Conservation (phyloP, 805 yeast species). For the Pichia scutulata region DNA sequence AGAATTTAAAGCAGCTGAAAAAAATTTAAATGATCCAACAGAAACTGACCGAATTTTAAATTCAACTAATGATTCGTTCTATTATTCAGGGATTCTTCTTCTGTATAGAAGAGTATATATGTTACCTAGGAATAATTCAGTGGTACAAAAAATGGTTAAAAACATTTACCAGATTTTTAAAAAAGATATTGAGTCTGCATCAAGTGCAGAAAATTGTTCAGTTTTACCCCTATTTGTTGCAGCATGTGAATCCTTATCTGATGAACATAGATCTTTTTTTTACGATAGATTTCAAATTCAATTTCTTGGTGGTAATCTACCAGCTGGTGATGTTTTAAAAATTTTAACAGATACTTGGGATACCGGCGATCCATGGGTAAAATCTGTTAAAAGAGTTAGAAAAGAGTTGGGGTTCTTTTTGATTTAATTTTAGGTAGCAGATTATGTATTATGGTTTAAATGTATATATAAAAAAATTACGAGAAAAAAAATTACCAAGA, state of each 20-base stretch:
- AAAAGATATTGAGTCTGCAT: slow-evolving; percentile 8
- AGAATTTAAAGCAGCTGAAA: not conserved
- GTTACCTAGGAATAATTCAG: not conserved
- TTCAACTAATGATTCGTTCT: slow-evolving; percentile 4
- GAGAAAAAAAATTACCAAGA: not conserved
- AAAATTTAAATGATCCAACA: slow-evolving; percentile 1
- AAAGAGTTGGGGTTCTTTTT: slow-evolving; percentile 5
- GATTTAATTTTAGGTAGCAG: not conserved
- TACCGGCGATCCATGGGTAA: slow-evolving; percentile 8
- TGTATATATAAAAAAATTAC: not conserved
- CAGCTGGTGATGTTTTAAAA: slow-evolving; percentile 8
- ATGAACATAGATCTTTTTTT: slow-evolving; percentile 4
- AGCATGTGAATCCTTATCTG: slow-evolving; percentile 6
- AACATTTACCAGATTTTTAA: slow-evolving; percentile 5
- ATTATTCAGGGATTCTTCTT: slow-evolving; percentile 3
- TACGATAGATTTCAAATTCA: slow-evolving; percentile 10
- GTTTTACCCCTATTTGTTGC: slow-evolving; percentile 8
- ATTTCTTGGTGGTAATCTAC: slow-evolving; percentile 9
- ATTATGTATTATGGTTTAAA: not conserved
- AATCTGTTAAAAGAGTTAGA: slow-evolving; percentile 6
- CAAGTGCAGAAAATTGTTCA: slow-evolving; percentile 8
- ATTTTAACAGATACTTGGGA: slow-evolving; percentile 8
- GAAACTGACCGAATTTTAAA: slow-evolving; percentile 1
- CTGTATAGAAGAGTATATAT: slow-evolving; percentile 5
- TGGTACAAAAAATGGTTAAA: slow-evolving; percentile 6